Base-by-base conservation (phyloP, 352 stramenopile species). In the Globisporangium viniferum region DNA sequence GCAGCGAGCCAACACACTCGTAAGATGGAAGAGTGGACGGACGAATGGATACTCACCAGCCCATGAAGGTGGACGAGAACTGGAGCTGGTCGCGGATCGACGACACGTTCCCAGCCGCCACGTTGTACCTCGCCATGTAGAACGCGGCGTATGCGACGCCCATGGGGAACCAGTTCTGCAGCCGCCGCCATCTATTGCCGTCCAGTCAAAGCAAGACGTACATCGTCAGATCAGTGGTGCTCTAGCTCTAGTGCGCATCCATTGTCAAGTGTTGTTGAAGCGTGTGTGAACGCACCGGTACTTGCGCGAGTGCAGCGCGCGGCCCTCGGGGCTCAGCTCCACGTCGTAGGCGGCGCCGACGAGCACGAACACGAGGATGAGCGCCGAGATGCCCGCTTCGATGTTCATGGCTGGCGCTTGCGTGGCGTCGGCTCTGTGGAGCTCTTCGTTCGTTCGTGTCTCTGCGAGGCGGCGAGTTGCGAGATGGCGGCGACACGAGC, bases 121-220 rank as follows among this genome's bases (percentile, higher is more conserved):
- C 84, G 55, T 91, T 83, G 68, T 93, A 93, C 18, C 84, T 74
- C 39, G 84, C 81, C 84, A 90, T 93, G 75, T 93, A 91, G 72
- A 93, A 93, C 27, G 82, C 81, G 1, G 84, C 81, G 63, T 93
- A 90, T 33, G 82, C 82, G 14, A 91, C 66, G 48, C 85, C 82
- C 80, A 93, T 89, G 7, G 84, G 82, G 69, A 93, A 89, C 81
- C 81, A 91, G 67, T 93, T 91, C 65, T 85, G 74, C 22, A 91
- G 73, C 46, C 84, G 80, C 27, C 84, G 79, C 82, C 80, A 91
- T 75, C 77, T 82, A 58, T 24, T 18, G 15, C 41, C 8, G 33
- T 2, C 18, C 48, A 22, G 10, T 51, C 33, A 29, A 31, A 51
- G 15, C 39, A 27, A 31, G 5, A 15, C n/a, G 31, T 18, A 24